phyloP scores from a whole-genome alignment of 202 grass and related monocot genomes.

The Carex sylvatica region DNA sequence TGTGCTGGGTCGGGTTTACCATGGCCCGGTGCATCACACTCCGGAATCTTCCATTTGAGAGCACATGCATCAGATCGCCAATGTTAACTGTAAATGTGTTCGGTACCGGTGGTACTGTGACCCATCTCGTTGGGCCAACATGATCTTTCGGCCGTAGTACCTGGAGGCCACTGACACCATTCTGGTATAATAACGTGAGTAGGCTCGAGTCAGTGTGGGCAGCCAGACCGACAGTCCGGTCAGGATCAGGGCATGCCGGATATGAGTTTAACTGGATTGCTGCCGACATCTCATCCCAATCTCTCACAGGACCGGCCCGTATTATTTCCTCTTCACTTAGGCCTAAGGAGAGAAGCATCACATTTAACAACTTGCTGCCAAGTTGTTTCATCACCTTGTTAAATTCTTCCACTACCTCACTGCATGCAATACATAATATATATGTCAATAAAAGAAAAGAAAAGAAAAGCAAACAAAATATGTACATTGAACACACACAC shows the following conservation, averaged over 20 bases:
- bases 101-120: constrained; percentile 38
- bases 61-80: constrained; percentile 56
- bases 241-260: constrained; percentile 43
- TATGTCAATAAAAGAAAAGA: neutral
- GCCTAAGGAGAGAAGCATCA: constrained; percentile 44
- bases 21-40: constrained; percentile 54
- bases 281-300: constrained; percentile 25
- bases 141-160: constrained; percentile 4
- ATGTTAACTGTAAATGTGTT: constrained; percentile 44
- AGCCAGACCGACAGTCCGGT: constrained; percentile 36
- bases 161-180: constrained; percentile 30
- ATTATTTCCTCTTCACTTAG: constrained; percentile 37
- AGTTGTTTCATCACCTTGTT: constrained; percentile 37
- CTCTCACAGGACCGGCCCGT: constrained; percentile 15
- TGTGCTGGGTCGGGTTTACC: constrained; percentile 39
- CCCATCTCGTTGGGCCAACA: constrained; percentile 39
- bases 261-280: constrained; percentile 42
- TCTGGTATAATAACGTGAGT: constrained; percentile 41
- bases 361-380: constrained; percentile 25
- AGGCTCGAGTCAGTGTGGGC: constrained; percentile 42
- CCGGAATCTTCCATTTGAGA: constrained; percentile 53
- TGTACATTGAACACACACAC: neutral
- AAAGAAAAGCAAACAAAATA: neutral
- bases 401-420: constrained; percentile 50
- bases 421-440: constrained; percentile 28